These are phyloP conservation scores for Quercus alba DNA, from an alignment of 306 rosid genomes.

Conservation along the genomic window DNA sequence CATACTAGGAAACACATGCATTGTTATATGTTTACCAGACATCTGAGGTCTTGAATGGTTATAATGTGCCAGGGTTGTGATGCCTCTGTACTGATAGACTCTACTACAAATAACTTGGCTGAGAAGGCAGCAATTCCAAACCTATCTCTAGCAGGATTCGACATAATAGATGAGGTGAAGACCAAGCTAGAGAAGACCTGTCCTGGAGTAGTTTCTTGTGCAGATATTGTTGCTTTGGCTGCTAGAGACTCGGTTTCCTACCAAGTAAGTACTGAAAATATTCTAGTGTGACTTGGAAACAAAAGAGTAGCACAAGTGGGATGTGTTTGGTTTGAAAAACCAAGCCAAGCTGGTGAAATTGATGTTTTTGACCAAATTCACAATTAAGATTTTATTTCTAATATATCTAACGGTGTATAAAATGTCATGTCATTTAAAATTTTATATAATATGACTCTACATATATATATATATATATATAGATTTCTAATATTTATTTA, in stretches of 20 bases:
- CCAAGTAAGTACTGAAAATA: conserved; percentile 6
- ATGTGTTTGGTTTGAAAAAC: neutral
- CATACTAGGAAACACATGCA: too few relatives aligned
- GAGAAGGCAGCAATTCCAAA: conserved; percentile 34
- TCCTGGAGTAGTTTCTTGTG: conserved; percentile 35
- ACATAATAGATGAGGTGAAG: conserved; percentile 37
- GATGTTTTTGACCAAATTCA: too few relatives aligned
- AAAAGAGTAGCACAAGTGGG: neutral
- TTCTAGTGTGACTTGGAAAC: neutral
- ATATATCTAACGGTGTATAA: too few relatives aligned
- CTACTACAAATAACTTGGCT: conserved; percentile 6
- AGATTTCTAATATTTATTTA: too few relatives aligned
- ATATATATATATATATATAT: too few relatives aligned
- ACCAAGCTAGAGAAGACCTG: conserved; percentile 24
- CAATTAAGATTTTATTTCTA: too few relatives aligned
- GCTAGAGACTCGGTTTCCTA: conserved; percentile 43
- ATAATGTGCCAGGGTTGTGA: conserved; percentile 35
- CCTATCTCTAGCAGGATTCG: conserved; percentile 26
- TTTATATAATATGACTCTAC: too few relatives aligned
- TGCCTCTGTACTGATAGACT: conserved; percentile 35
- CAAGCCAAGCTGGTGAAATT: too few relatives aligned
- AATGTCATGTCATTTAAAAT: too few relatives aligned
- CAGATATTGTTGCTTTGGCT: conserved; percentile 36
- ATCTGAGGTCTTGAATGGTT: too few relatives aligned
- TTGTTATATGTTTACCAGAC: too few relatives aligned